These are phyloP conservation scores for Aspergillus sp. DNA, from an alignment of 2,329 filamentous ascomycete genomes.

Conservation along the genomic window DNA sequence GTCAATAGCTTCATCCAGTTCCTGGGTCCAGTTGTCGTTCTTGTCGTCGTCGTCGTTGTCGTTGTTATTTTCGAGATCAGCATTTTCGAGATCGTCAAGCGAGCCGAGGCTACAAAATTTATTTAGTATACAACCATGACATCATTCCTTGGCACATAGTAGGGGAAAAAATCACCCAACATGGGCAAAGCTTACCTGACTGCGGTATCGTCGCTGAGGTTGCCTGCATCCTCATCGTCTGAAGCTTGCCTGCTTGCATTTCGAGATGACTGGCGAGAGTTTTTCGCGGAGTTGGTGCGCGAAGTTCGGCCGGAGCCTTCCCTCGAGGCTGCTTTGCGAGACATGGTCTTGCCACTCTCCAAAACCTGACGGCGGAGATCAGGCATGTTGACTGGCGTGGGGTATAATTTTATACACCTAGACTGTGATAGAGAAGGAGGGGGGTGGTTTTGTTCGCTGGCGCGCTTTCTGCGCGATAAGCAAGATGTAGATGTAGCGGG, in stretches of 20 bases:
- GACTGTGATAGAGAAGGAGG: background rate
- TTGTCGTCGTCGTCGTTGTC: no score
- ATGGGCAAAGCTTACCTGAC: slow-evolving; percentile 49
- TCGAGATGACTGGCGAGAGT: slow-evolving; percentile 55
- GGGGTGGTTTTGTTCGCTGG: background rate
- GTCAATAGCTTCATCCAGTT: slow-evolving; percentile 65
- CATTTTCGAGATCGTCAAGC: slow-evolving; percentile 56
- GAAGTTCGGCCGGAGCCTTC: slow-evolving; percentile 55
- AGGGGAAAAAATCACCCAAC: slow-evolving; percentile 12
- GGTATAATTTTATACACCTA: background rate
- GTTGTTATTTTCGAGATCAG: no score
- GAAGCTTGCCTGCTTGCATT: slow-evolving; percentile 56
- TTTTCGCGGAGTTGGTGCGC: slow-evolving; percentile 51
- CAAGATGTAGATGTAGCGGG: background rate
- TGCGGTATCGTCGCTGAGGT: slow-evolving; percentile 58
- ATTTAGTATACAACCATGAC: slow-evolving; percentile 23
- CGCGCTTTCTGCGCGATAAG: background rate
- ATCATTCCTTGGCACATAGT: slow-evolving; percentile 31
- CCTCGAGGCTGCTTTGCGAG: slow-evolving; percentile 60
- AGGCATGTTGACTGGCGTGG: slow-evolving; percentile 36
- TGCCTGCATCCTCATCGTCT: slow-evolving; percentile 58
- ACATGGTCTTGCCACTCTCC: slow-evolving; percentile 65
- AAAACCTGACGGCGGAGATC: slow-evolving; percentile 58
- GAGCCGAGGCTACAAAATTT: slow-evolving; percentile 54
- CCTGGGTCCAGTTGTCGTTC: slow-evolving; percentile 59